Evolutionary conservation across 192 early-diverging fungal genomes (phyloP).

Genomic region (Dispira simplex): DNA sequence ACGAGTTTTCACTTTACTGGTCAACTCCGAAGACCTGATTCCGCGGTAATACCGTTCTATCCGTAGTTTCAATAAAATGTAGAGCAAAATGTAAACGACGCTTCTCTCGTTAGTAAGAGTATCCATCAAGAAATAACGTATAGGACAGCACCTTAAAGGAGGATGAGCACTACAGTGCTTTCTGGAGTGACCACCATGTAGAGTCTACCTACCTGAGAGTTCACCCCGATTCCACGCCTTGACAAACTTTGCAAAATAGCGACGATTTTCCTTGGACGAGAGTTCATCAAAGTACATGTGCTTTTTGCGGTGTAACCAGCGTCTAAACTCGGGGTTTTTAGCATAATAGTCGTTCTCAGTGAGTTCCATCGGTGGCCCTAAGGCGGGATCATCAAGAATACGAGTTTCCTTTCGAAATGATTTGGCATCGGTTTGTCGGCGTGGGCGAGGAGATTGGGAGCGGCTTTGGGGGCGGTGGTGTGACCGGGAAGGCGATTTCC

Average conservation of each 20-base stretch:
- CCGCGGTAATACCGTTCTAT: conserved; percentile 53
- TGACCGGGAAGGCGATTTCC: too few species aligned
- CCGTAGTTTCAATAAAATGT: too few species aligned
- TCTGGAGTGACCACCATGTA: neutral
- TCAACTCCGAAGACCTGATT: conserved; percentile 42
- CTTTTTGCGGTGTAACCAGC: conserved; percentile 65
- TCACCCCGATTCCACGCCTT: conserved; percentile 69
- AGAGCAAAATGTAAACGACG: neutral
- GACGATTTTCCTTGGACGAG: conserved; percentile 40
- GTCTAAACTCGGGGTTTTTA: conserved; percentile 59
- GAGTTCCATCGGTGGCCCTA: neutral
- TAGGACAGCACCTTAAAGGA: too few species aligned
- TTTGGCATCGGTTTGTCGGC: too few species aligned
- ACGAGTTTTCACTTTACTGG: conserved; percentile 42
- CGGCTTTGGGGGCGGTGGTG: too few species aligned
- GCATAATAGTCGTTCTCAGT: conserved; percentile 60
- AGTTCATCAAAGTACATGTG: conserved; percentile 65
- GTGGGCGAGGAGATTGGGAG: too few species aligned
- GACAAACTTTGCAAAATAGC: conserved; percentile 74
- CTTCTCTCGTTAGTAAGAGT: neutral
- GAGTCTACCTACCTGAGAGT: conserved; percentile 31
- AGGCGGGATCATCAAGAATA: too few species aligned
- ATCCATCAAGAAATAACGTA: neutral
- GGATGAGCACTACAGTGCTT: neutral
- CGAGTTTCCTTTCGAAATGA: too few species aligned